A percentile compares a stretch with the other conserved stretches of the same genome.
phyloP scores from a whole-genome alignment of 257 asterid genomes.

The Craterostigma plantagineum region DNA sequence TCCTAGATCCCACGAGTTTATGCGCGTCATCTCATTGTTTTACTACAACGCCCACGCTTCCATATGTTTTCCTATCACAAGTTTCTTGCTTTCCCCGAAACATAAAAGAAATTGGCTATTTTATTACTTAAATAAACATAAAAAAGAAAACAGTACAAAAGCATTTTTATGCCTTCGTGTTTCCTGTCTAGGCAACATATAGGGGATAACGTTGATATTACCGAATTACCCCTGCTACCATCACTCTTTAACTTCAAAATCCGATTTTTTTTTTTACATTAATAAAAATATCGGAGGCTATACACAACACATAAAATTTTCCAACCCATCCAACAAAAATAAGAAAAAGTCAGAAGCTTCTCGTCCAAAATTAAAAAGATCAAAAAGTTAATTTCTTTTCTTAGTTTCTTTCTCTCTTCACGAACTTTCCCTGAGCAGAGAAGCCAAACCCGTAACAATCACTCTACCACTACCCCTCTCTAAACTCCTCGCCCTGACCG shows the following conservation, averaged over 20 bases:
- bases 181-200: neutral
- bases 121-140: neutral
- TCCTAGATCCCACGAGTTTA: slow-evolving; percentile 1
- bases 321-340: neutral
- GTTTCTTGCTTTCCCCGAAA: neutral
- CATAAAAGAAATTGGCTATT: neutral
- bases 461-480: neutral
- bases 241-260: no score
- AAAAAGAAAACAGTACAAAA: neutral
- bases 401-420: neutral
- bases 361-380: neutral
- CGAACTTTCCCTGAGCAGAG: neutral
- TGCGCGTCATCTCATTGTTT: neutral
- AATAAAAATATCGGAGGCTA: no score
- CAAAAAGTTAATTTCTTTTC: neutral
- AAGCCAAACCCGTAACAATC: slow-evolving; percentile 1
- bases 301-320: neutral
- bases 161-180: neutral
- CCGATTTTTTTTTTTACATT: no score
- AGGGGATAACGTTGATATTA: no score
- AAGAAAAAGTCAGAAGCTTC: neutral
- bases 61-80: neutral
- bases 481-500: slow-evolving; percentile 1
- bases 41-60: neutral
- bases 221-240: no score